These are phyloP conservation scores for Blastocystis sp. DNA, from an alignment of 352 stramenopile species.

Conservation along the genomic window DNA sequence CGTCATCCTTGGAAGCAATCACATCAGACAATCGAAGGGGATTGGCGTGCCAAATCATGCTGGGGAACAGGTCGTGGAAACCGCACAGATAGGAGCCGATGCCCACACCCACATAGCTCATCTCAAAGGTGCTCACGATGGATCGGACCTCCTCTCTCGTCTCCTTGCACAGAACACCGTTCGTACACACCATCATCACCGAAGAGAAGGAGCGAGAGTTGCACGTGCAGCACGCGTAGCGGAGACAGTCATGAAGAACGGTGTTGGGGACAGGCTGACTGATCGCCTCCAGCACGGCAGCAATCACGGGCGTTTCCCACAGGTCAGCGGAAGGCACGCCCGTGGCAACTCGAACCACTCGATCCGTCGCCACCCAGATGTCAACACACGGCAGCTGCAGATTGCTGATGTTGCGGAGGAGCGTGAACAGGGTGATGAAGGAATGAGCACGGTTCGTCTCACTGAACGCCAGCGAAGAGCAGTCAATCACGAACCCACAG, in stretches of 20 bases:
- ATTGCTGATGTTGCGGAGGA: background rate
- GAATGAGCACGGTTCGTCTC: background rate
- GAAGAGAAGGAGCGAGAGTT: conserved; percentile 11
- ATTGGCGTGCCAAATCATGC: conserved; percentile 39
- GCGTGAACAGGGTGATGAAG: background rate
- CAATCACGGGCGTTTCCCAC: background rate
- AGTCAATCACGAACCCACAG: conserved; percentile 22
- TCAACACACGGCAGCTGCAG: background rate
- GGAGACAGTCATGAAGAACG: conserved; percentile 1
- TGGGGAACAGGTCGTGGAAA: conserved; percentile 43
- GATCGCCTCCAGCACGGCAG: background rate
- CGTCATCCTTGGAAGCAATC: background rate
- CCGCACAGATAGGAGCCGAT: conserved; percentile 1
- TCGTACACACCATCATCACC: conserved; percentile 26
- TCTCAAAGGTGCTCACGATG: conserved; percentile 33
- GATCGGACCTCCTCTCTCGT: background rate
- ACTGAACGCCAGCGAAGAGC: conserved; percentile 26
- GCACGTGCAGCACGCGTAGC: conserved; percentile 20
- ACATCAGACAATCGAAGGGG: conserved; percentile 3
- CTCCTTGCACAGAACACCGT: conserved; percentile 13
- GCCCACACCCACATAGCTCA: conserved; percentile 9
- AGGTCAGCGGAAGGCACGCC: conserved; percentile 16
- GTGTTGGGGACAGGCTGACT: background rate
- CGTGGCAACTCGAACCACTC: background rate
- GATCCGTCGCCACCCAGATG: no score